These are phyloP conservation scores for Paspalum vaginatum DNA, from an alignment of 176 grass and related monocot species.

Conservation along the genomic window DNA sequence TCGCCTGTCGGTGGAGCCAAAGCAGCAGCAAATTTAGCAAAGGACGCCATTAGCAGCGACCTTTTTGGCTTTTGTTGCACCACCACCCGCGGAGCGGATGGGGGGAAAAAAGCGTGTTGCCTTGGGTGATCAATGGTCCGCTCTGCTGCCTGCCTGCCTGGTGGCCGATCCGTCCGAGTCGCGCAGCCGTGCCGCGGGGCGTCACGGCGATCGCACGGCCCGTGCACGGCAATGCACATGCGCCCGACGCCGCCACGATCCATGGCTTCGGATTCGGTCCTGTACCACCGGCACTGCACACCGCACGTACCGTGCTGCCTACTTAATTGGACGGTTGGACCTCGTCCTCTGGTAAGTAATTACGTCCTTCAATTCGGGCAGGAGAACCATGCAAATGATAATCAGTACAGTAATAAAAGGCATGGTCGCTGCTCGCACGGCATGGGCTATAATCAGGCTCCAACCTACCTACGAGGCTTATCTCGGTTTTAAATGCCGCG, in stretches of 20 bases:
- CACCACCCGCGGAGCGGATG: neutral
- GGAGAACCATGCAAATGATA: neutral
- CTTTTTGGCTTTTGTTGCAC: conserved; percentile 10
- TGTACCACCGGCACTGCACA: neutral
- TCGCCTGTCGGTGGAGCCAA: conserved; percentile 31
- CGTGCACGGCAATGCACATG: neutral
- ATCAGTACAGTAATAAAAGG: neutral
- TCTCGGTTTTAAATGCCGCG: neutral
- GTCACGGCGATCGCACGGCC: neutral
- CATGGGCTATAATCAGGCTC: neutral
- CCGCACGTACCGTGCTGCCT: neutral
- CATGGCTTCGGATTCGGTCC: neutral
- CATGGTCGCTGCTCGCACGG: neutral
- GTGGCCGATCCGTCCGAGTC: neutral
- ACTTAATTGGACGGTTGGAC: neutral
- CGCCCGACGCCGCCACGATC: neutral
- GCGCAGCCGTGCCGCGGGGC: neutral
- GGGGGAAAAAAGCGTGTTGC: neutral
- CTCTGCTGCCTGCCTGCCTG: too few species aligned
- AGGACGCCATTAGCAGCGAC: neutral
- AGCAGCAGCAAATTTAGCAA: neutral
- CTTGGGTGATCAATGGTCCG: conserved; percentile 8
- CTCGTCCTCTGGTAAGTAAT: neutral
- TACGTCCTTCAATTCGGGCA: neutral
- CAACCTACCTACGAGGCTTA: neutral